phyloP scores from a whole-genome alignment of 495 filamentous ascomycete genomes.

The Chlorociboria aeruginascens region DNA sequence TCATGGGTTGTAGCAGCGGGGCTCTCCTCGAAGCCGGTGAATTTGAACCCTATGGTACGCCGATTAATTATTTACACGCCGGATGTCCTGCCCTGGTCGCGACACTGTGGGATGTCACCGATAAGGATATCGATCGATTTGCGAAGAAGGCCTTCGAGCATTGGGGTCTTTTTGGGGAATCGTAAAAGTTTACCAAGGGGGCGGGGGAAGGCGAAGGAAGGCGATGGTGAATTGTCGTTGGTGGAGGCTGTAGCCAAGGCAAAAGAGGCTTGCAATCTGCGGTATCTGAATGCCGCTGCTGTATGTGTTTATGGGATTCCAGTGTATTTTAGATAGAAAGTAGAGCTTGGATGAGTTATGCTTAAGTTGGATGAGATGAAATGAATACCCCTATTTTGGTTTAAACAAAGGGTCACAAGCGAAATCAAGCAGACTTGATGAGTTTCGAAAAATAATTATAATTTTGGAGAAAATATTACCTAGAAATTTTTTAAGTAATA shows the following conservation, averaged over 20 bases:
- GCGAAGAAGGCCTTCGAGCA: slow-evolving; percentile 60
- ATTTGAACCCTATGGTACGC: slow-evolving; percentile 79
- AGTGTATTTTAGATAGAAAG: slow-evolving; percentile 48
- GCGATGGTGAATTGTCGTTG: slow-evolving; percentile 30
- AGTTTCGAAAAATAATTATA: too few relatives aligned
- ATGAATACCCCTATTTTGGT: too few relatives aligned
- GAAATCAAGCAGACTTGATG: too few relatives aligned
- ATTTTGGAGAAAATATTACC: too few relatives aligned
- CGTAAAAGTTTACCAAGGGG: slow-evolving; percentile 10
- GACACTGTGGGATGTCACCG: slow-evolving; percentile 95
- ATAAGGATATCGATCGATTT: slow-evolving; percentile 91
- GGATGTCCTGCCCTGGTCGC: slow-evolving; percentile 75
- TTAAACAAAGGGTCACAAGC: too few relatives aligned
- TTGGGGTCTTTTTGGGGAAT: slow-evolving; percentile 61
- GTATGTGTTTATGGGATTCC: slow-evolving; percentile 92
- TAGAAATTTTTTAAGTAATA: too few relatives aligned
- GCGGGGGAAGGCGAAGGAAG: slow-evolving; percentile 20
- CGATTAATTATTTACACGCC: slow-evolving; percentile 82
- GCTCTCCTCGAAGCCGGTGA: slow-evolving; percentile 68
- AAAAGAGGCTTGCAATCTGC: slow-evolving; percentile 63
- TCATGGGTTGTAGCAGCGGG: slow-evolving; percentile 87
- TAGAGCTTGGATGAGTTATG: too few relatives aligned
- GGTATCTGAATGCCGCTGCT: slow-evolving; percentile 85
- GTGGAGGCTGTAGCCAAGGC: slow-evolving; percentile 70
- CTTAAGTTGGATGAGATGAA: too few relatives aligned